Base-by-base conservation (phyloP, 345 rosid species). In the Dipteronia sinensis region DNA sequence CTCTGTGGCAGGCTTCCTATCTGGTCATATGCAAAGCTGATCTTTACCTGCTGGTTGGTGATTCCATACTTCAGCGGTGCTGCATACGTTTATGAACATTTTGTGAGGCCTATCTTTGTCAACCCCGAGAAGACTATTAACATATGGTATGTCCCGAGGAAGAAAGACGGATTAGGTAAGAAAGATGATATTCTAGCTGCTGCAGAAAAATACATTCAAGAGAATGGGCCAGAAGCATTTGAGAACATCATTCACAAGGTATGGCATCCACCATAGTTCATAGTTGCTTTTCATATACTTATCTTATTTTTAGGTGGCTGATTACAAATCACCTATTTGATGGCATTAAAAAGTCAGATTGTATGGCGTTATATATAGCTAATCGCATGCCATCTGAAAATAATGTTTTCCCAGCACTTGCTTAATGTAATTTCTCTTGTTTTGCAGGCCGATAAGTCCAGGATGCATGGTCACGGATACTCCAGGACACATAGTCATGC, bases 31-130 rank as follows among this genome's bases (percentile, higher is more conserved):
- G 80, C 83, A 2, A 96, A 92, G 92, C 94, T 96, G 79, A 80
- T 92, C 65, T 69, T 92, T 81, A 94, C 97, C 67, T 92, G 98
- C 83, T 96, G 99, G 99, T 86, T 96, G 75, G 99, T 91, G 56
- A 89, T 96, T 40, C 98, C 99, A 0, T 88, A 94, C 86, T 96
- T 96, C 86, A 94, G 91, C 15, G 98, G 99, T 20, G 98, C 99
- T 81, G 91, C 99, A 42, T 91, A 91, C 77, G 97, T 94, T 23
- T 96, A 96, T 73, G 94, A 94, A 73, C 97, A 92, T 80, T 87
- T 88, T 74, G 83, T 94, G 83, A 93, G 99, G 79, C 94, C 95
- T 62, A 59, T 94, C 83, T 88, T 89, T 66, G 31, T 89, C 75
- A 96, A 94, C 75, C 97, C 91, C 16, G 89, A 84, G 17, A 90